Evolutionary conservation across 2,329 filamentous ascomycete genomes (phyloP), one percentile per base, ranked within the genome.

Genomic region (Pestalotiopsis sp.): DNA sequence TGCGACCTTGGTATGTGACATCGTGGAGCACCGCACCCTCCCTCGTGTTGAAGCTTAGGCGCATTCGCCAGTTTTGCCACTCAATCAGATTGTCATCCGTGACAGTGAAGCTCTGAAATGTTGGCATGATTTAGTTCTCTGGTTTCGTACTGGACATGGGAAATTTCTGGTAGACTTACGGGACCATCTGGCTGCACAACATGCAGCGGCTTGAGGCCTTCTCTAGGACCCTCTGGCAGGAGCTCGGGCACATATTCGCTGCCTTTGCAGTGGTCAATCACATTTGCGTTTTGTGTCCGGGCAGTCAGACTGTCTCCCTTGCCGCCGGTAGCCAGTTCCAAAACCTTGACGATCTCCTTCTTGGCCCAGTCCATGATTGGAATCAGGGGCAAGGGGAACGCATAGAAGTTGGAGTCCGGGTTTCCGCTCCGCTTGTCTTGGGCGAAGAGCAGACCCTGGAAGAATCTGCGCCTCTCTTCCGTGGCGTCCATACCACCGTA

Each of bases 1-100:
- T 89, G 20, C 90, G 85, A 45, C 86, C 85, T 72, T 91, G 89
- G 74, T 92, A 94, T 74, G 85, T 85, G 17, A 94, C 80, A 72
- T 93, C 90, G 74, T 93, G 90, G 3, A 94, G 82, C 2, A 92
- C 90, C 9, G 89, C 87, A 7, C 92, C 91, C 77, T 94, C 92
- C 2, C 92, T 85, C 61, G 88, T 85, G 76, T 91, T 93, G 81
- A 92, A 93, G 45, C 87, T 86, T 3, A 94, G 84, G 12, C 91
- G 83, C 80, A 94, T 90, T 1, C 86, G 83, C 91, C 91, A 93
- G 73, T 91, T 90, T 76, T 91, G 88, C 89, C 89, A 91, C 67
- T 84, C 79, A 4, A 89, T 73, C n/a, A 81, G 77, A 63, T 82
- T 82, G 73, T 86, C 80, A 58, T 82, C 64, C 69, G 81, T 81